A percentile compares a stretch with the other conserved stretches of the same genome.
Evolutionary conservation across 2,329 filamentous ascomycete species (phyloP).

Genomic region (Colletotrichum ledebouriae): DNA sequence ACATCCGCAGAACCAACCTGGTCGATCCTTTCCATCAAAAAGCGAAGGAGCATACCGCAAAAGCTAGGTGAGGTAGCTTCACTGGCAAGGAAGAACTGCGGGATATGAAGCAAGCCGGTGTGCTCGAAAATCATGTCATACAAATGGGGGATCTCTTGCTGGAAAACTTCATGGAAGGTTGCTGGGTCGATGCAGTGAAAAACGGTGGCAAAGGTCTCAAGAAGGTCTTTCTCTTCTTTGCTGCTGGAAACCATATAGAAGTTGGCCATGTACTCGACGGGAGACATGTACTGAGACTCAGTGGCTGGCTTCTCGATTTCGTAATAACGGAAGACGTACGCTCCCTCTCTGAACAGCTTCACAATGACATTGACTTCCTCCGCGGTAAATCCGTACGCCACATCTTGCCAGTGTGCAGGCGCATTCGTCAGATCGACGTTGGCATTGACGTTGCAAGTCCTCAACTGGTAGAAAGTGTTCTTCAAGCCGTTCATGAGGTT

Average conservation of each 20-base stretch:
- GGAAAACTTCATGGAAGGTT: constrained; percentile 98
- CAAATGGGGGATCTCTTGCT: constrained; percentile 94
- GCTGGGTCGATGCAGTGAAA: constrained; percentile 99
- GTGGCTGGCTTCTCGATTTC: constrained; percentile 83
- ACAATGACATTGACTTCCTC: constrained; percentile 97
- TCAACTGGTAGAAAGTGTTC: constrained; percentile 95
- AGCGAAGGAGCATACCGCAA: constrained; percentile 96
- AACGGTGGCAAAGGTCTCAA: constrained; percentile 97
- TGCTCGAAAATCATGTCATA: constrained; percentile 99
- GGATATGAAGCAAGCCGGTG: constrained; percentile 91
- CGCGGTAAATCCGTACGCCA: constrained; percentile 95
- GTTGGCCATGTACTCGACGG: constrained; percentile 92
- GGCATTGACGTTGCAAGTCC: constrained; percentile 83
- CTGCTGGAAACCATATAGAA: constrained; percentile 94
- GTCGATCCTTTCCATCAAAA: constrained; percentile 96
- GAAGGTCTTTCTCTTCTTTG: constrained; percentile 96
- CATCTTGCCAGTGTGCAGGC: constrained; percentile 92
- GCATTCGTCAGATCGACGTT: constrained; percentile 81
- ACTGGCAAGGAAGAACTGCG: constrained; percentile 98
- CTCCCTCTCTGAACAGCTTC: constrained; percentile 96
- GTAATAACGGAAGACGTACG: constrained; percentile 97
- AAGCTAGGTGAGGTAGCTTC: constrained; percentile 98
- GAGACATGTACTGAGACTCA: constrained; percentile 82
- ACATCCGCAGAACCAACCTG: constrained; percentile 94
- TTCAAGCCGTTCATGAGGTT: constrained; percentile 96